phyloP scores from a whole-genome alignment of 192 early-diverging fungal genomes.

The Backusella parvicylindrica region DNA sequence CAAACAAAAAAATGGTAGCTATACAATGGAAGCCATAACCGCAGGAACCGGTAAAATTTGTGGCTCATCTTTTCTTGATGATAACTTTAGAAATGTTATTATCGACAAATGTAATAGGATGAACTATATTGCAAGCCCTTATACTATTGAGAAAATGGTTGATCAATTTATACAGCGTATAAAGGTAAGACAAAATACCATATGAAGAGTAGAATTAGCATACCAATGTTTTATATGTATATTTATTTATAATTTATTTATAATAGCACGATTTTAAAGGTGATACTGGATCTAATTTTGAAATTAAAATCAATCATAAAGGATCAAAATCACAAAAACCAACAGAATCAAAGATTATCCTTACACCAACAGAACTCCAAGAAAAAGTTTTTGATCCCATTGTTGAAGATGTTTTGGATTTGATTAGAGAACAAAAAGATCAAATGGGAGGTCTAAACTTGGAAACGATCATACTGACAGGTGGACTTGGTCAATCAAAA shows the following conservation, averaged over 20 bases:
- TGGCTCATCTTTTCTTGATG: conserved; percentile 44
- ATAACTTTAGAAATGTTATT: conserved; percentile 33
- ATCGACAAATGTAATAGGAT: conserved; percentile 7
- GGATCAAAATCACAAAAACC: neutral
- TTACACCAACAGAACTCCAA: conserved; percentile 40
- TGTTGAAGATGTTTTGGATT: conserved; percentile 37
- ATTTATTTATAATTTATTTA: neutral
- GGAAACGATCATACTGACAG: conserved; percentile 45
- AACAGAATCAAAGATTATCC: neutral
- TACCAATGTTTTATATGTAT: neutral
- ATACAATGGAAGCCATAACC: conserved; percentile 25
- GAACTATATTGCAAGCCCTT: neutral
- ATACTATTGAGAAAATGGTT: conserved; percentile 14
- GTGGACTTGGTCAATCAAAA: conserved; percentile 51
- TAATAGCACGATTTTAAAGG: neutral
- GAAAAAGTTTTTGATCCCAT: conserved; percentile 45
- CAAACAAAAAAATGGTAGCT: neutral
- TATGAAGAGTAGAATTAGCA: neutral
- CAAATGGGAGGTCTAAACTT: conserved; percentile 22
- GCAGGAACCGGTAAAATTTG: conserved; percentile 38
- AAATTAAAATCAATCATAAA: neutral
- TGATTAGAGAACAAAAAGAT: conserved; percentile 42
- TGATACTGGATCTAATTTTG: neutral
- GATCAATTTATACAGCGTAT: neutral
- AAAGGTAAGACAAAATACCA: neutral